Evolutionary conservation across 2,329 filamentous ascomycete species (phyloP).

Genomic region (Talaromyces marneffei): DNA sequence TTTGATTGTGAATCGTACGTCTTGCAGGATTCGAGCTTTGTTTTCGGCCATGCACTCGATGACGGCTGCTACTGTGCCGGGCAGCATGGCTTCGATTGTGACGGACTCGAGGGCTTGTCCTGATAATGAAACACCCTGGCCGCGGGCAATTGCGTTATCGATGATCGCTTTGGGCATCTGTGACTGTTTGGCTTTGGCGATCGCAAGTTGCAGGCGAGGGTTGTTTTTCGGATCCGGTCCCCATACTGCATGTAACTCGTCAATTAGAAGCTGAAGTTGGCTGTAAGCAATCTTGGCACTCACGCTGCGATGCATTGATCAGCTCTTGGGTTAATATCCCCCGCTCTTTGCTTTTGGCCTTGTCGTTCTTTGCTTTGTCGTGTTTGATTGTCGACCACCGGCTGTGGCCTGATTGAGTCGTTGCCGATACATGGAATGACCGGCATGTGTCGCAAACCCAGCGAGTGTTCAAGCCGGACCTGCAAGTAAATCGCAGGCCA

Average conservation of each 20-base stretch:
- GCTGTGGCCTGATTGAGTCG: constrained; percentile 65
- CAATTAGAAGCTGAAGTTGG: not conserved
- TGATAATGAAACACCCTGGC: constrained; percentile 72
- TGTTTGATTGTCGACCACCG: constrained; percentile 96
- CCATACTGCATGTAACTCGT: constrained; percentile 51
- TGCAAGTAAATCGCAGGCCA: constrained; percentile 22
- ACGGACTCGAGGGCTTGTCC: constrained; percentile 72
- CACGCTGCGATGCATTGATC: constrained; percentile 67
- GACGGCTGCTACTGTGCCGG: constrained; percentile 66
- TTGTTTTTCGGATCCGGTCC: constrained; percentile 70
- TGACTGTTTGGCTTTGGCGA: constrained; percentile 74
- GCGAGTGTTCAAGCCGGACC: constrained; percentile 9
- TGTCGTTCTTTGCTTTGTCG: constrained; percentile 82
- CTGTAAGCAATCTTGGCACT: constrained; percentile 19
- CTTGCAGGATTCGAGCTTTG: constrained; percentile 65
- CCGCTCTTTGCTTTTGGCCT: constrained; percentile 65
- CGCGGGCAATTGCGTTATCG: constrained; percentile 78
- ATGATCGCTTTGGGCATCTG: constrained; percentile 80
- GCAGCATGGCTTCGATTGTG: constrained; percentile 74
- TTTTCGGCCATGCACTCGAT: constrained; percentile 83
- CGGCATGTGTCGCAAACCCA: constrained; percentile 32
- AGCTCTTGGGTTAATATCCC: constrained; percentile 66
- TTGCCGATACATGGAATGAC: constrained; percentile 43
- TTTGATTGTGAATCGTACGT: constrained; percentile 67
- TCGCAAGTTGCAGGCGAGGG: constrained; percentile 65